Evolutionary conservation across 345 rosid species (phyloP).

Genomic region (Populus pruinosa): DNA sequence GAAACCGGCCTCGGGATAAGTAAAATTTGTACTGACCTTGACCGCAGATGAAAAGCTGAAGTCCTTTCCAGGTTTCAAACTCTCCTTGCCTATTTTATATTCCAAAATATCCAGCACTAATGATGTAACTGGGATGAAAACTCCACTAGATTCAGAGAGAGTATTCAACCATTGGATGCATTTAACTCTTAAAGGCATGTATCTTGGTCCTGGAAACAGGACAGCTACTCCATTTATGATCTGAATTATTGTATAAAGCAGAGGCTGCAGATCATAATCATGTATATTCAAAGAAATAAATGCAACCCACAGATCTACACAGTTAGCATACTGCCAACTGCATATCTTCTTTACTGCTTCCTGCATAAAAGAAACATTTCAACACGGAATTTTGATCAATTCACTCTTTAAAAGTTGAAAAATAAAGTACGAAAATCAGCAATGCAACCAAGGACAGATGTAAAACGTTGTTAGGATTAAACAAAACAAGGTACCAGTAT

Average conservation of each 20-base stretch:
- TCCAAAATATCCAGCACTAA: conserved; percentile 70
- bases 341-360: conserved; percentile 74
- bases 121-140: conserved; percentile 74
- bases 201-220: conserved; percentile 85
- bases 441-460: background rate
- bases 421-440: background rate
- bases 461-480: conserved; percentile 4
- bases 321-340: conserved; percentile 72
- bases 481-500: conserved; percentile 6
- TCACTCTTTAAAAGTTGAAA: background rate
- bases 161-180: conserved; percentile 81
- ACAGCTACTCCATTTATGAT: conserved; percentile 74
- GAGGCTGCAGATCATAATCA: conserved; percentile 65
- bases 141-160: conserved; percentile 64
- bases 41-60: conserved; percentile 52
- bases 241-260: conserved; percentile 58
- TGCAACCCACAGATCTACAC: conserved; percentile 88
- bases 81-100: conserved; percentile 62
- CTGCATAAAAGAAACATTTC: conserved; percentile 43
- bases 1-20: background rate
- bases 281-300: conserved; percentile 48
- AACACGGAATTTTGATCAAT: conserved; percentile 16
- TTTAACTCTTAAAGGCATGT: conserved; percentile 76
- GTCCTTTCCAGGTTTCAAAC: conserved; percentile 49
- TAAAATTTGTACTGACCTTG: conserved; percentile 48